phyloP scores from a whole-genome alignment of 2,329 filamentous ascomycete species.

The Triangularia verruculosa region DNA sequence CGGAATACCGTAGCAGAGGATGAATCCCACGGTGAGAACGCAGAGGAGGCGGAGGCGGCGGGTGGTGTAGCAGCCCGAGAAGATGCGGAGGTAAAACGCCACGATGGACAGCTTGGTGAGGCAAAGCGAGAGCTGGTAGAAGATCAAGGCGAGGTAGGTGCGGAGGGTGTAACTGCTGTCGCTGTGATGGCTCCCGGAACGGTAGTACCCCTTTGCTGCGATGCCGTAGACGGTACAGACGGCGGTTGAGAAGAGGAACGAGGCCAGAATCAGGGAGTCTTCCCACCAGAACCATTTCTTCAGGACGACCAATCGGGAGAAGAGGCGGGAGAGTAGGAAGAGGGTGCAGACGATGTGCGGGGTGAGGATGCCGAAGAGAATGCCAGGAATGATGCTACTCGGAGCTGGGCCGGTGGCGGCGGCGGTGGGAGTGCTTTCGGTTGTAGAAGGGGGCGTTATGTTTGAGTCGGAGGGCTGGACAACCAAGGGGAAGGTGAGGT shows the following conservation, averaged over 20 bases:
- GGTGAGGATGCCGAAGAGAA: slow-evolving; percentile 32
- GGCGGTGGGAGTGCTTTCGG: not conserved
- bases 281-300: slow-evolving; percentile 35
- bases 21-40: slow-evolving; percentile 34
- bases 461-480: slow-evolving; percentile 1
- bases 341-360: slow-evolving; percentile 35
- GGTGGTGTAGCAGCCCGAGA: slow-evolving; percentile 29
- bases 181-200: slow-evolving; percentile 1
- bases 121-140: slow-evolving; percentile 39
- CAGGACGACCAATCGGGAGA: slow-evolving; percentile 31
- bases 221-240: slow-evolving; percentile 34
- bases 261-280: slow-evolving; percentile 34
- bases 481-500: slow-evolving; percentile 25
- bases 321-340: slow-evolving; percentile 30
- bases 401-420: not conserved
- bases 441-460: not conserved
- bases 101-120: slow-evolving; percentile 41
- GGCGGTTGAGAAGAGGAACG: slow-evolving; percentile 34
- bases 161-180: slow-evolving; percentile 30
- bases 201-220: slow-evolving; percentile 22
- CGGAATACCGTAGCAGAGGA: slow-evolving; percentile 35
- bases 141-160: slow-evolving; percentile 35
- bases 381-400: not conserved
- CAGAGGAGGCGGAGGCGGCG: slow-evolving; percentile 36
- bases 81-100: slow-evolving; percentile 39